Evolutionary conservation across 305 asterid species (phyloP), one percentile per base, ranked within the genome.

Genomic region (Coffea humblotiana): DNA sequence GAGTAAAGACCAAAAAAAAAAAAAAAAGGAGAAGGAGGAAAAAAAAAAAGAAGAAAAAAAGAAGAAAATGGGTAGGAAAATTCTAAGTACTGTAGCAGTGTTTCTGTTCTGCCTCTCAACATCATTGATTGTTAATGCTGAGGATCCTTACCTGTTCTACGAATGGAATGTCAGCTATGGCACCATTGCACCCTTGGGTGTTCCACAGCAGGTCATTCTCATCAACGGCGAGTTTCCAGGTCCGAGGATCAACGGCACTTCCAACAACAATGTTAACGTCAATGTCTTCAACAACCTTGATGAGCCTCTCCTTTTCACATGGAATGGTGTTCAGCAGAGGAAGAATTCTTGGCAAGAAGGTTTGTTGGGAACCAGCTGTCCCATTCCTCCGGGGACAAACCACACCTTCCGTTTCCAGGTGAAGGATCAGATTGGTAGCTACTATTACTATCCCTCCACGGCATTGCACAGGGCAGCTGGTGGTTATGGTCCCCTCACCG

Each of bases 271-370:
- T 71, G 81, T 90, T 10, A 82, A 89, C 21, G 79, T 92, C 0
- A 92, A 87, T 58, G 86, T 92, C 0, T 80, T 89, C 82, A 92
- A 92, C 84, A 71, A 92, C 52, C 89, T 92, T 1, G 88, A 86
- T 25, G 93, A 90, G 81, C 93, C 97, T 1, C 84, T 92, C 32
- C 86, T 92, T 11, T 72, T 92, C 47, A 86, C 90, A 0, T 92
- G 97, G 97, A 88, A 88, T 7, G 97, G 97, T 1, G 48, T 92
- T 72, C 92, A 92, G 25, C 93, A 87, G 75, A 84, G 97, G 84
- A 90, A 90, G 82, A 91, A 92, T 68, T 90, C 91, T 1, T 92
- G 97, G 97, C 87, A 85, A 54, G 97, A 89, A 61, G 94, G 94
- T 0, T 54, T 77, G 6, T 70, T 65, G 1, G 97, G 94, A 13